These are phyloP conservation scores for Tetraselmis striata DNA, from an alignment of 139 green algal species.

Conservation along the genomic window DNA sequence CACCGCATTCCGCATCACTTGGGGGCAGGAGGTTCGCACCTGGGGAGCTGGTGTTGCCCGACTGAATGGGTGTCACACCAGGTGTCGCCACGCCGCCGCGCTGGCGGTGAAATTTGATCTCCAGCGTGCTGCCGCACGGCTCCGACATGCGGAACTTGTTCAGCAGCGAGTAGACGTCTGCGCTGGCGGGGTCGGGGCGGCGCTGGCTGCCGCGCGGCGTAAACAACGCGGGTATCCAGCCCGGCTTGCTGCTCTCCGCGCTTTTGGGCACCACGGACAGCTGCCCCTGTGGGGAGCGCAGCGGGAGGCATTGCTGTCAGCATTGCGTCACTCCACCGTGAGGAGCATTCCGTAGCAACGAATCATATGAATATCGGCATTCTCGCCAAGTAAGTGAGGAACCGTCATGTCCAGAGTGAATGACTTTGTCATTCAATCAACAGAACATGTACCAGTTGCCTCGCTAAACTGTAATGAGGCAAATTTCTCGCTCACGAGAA, in stretches of 20 bases:
- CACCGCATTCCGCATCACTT: no score
- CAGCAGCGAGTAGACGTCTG: slow-evolving; percentile 28
- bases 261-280: not conserved
- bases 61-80: not conserved
- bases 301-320: no score
- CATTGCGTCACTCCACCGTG: no score
- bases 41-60: not conserved
- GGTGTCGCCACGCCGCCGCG: not conserved
- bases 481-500: no score
- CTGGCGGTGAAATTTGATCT: slow-evolving; percentile 20
- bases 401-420: no score
- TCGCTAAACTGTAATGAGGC: no score
- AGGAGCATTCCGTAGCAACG: no score
- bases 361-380: no score
- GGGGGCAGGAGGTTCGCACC: not conserved
- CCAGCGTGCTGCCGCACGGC: slow-evolving; percentile 19
- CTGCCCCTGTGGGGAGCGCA: not conserved
- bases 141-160: slow-evolving; percentile 31
- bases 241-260: not conserved
- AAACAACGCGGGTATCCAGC: not conserved
- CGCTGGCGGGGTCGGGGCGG: not conserved
- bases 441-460: no score
- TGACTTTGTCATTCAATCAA: no score
- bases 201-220: not conserved
- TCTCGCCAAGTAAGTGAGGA: no score